Evolutionary conservation across 257 asterid species (phyloP), one percentile per base, ranked within the genome.

Genomic region (Handroanthus guayacan): DNA sequence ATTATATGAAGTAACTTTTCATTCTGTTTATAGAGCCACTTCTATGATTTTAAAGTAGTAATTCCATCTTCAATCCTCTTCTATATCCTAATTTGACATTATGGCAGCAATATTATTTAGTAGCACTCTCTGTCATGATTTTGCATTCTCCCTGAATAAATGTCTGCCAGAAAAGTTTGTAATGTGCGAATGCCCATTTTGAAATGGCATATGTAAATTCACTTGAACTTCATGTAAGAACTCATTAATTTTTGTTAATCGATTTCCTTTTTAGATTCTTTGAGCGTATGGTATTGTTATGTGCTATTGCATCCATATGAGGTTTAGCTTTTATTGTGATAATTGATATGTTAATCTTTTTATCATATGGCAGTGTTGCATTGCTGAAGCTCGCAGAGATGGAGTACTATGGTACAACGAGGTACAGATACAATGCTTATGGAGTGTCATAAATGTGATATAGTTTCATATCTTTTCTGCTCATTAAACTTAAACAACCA

Each of bases 321-420:
- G 68, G 25, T 75, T 68, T 70, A 36, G 39, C 16, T 8, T 39
- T 9, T 25, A 25, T 25, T 25, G 31, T 25, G 43, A 60, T 74
- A 50, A 31, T 1, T 25, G 41, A 66, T 51, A 50, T 48, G 37
- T 50, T 44, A 50, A 12, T 81, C 56, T 37, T 5, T 62, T 13
- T 54, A 63, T 14, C 18, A 14, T 64, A 12, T 82, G 31, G 74
- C 89, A 93, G 98, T 83, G 98, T 89, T 47, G 93, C 97, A 63
- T 51, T 94, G 48, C 57, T 90, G 87, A 94, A 85, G 89, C 97
- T 94, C n/a, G 97, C 96, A n/a, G 87, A 86, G 84, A 90, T 94
- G 97, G 98, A 89, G 68, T 94, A 94, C 78, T 90, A 84, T 81
- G 97, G 98, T 69, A 94, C 97, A 79, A 94, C 97, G 65, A 94